Conservation (phyloP, 2,329 filamentous ascomycete species). For the Fonsecaea pugnacius region DNA sequence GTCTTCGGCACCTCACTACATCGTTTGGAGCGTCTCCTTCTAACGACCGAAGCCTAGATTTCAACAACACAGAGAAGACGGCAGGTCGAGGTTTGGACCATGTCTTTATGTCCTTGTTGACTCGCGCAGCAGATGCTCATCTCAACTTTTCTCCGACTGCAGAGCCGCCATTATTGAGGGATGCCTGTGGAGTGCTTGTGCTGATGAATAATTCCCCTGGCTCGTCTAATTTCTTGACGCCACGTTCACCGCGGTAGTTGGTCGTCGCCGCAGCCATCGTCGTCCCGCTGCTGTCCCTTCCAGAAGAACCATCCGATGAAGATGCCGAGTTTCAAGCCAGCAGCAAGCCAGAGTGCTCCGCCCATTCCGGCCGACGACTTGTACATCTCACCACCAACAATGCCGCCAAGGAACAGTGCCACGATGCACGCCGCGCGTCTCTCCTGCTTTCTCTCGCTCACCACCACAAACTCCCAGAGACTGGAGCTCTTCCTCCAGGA, state of each 20-base stretch:
- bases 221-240: background rate
- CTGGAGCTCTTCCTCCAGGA: conserved; percentile 45
- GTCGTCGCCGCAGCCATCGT: background rate
- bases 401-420: conserved; percentile 46
- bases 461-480: conserved; percentile 43
- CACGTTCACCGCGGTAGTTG: background rate
- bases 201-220: background rate
- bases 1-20: background rate
- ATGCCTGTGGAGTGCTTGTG: background rate
- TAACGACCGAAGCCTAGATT: background rate
- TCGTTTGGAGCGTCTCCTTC: background rate
- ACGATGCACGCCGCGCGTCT: conserved; percentile 45
- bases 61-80: background rate
- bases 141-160: background rate
- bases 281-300: conserved; percentile 30
- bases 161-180: background rate
- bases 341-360: conserved; percentile 50
- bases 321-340: conserved; percentile 47
- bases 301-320: conserved; percentile 47
- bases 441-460: conserved; percentile 30
- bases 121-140: background rate
- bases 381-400: conserved; percentile 51
- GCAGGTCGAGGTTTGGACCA: background rate
- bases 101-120: background rate
- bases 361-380: conserved; percentile 48